Conservation (phyloP, 1,284 basidiomycete species). For the Neonothopanus nambi region DNA sequence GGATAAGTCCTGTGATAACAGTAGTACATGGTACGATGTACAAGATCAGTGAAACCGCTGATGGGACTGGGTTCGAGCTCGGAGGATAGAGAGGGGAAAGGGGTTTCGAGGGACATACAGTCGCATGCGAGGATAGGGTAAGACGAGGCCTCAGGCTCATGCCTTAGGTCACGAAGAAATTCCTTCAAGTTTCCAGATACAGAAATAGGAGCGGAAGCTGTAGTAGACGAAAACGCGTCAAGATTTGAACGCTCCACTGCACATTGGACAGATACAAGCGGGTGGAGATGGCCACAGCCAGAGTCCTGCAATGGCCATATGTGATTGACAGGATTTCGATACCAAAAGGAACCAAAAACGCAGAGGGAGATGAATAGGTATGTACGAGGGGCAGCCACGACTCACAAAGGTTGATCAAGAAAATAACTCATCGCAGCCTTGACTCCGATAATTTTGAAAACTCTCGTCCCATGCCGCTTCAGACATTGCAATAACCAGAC, state of each 20-base stretch:
- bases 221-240: slow-evolving; percentile 13
- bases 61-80: background rate
- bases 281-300: slow-evolving; percentile 27
- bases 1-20: background rate
- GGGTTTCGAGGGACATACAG: slow-evolving; percentile 21
- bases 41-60: background rate
- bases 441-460: too few species aligned
- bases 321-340: too few species aligned
- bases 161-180: background rate
- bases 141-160: slow-evolving; percentile 14
- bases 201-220: background rate
- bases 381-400: too few species aligned
- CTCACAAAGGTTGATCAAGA: too few species aligned
- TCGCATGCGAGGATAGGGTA: slow-evolving; percentile 24
- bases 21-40: slow-evolving; percentile 18
- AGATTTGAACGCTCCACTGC: slow-evolving; percentile 21
- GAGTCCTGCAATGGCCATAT: slow-evolving; percentile 21
- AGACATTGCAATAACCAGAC: too few species aligned
- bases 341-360: too few species aligned
- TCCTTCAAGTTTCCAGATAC: background rate
- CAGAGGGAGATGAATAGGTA: background rate
- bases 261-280: slow-evolving; percentile 28
- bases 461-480: too few species aligned
- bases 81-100: slow-evolving; percentile 10
- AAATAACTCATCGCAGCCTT: too few species aligned